Percentiles rank a stretch among this genome's conserved stretches.
Evolutionary conservation across 2,329 filamentous ascomycete genomes (phyloP).

Genomic region (Amylocarpus encephaloides): DNA sequence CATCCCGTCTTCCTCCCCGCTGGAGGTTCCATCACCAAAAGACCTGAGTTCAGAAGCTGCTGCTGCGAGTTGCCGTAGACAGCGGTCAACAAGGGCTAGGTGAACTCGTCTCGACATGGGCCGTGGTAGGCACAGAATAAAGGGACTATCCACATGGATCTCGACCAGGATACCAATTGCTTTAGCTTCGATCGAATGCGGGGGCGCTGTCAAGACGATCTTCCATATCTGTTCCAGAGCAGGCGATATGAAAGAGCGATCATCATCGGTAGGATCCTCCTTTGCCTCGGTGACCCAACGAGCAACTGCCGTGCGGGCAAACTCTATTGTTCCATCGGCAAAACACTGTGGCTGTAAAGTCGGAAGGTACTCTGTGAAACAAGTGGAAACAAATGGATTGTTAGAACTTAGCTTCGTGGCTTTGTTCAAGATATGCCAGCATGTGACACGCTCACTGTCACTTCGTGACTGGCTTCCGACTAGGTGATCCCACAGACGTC

Average conservation of each 20-base stretch:
- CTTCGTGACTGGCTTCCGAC: conserved; percentile 59
- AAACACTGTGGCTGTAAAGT: conserved; percentile 50
- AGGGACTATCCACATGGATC: conserved; percentile 58
- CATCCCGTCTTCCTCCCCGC: conserved; percentile 48
- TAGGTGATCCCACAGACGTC: conserved; percentile 64
- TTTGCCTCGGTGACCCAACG: conserved; percentile 42
- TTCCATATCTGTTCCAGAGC: conserved; percentile 74
- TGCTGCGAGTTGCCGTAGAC: conserved; percentile 61
- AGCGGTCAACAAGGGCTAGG: conserved; percentile 64
- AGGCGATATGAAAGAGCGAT: conserved; percentile 44
- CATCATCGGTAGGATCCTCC: conserved; percentile 45
- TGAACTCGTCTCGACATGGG: conserved; percentile 53
- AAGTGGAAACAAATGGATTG: conserved; percentile 50
- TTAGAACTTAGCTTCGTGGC: conserved; percentile 40
- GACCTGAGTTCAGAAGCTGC: conserved; percentile 53
- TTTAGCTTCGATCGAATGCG: conserved; percentile 56
- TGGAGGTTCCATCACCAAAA: conserved; percentile 38
- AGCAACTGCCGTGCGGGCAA: conserved; percentile 49
- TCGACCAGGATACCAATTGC: conserved; percentile 68
- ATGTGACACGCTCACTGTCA: conserved; percentile 54
- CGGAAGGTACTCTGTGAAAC: conserved; percentile 52
- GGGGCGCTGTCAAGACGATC: conserved; percentile 64
- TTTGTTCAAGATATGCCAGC: conserved; percentile 61
- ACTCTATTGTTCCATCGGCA: conserved; percentile 55
- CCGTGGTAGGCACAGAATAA: conserved; percentile 45